Base-by-base conservation (phyloP, 2,329 filamentous ascomycete species). In the Diaporthe australafricana region DNA sequence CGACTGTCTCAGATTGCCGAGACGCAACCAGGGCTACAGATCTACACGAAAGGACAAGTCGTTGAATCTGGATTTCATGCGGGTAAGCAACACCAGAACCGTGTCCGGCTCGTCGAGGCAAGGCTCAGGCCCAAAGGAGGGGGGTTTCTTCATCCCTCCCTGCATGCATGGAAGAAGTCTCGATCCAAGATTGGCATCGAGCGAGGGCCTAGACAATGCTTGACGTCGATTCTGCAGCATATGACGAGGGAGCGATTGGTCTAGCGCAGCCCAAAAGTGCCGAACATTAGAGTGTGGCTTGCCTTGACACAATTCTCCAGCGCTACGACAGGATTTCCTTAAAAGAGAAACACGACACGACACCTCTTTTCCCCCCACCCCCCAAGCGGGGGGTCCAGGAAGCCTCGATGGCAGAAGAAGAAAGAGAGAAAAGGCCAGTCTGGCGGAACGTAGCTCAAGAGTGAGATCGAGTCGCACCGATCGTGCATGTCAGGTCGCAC, bases 381-480 rank as follows among this genome's bases (percentile, higher is more conserved):
- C 50, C 50, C 16, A 45, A 6, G 12, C 50, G 25, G 20, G 9
- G n/a, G n/a, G n/a, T n/a, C n/a, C n/a, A n/a, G n/a, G n/a, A n/a
- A n/a, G n/a, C n/a, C 17, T 14, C 30, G 30, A 9, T 30, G 50
- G 27, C 27, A 53, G 27, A 20, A 14, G 22, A 25, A 7, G 22
- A 48, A 16, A 22, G 5, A 25, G 14, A 48, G 48, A 7, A 3
- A 27, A 17, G 32, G n/a, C 14, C 22, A 22, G n/a, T 45, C 25
- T 45, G 60, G 67, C 57, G 50, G 48, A 45, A 66, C 48, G 63
- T 70, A 50, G 55, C 40, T 42, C 68, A 70, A 75, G 72, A 75
- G 74, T 72, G 57, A 77, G 76, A 77, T 77, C 76, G 70, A 48
- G 76, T 76, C 25, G 53, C 63, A 77, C 75, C 67, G 71, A 77